These are phyloP conservation scores for Lasiodiplodia theobromae DNA, from an alignment of 2,329 filamentous ascomycete species.

Conservation along the genomic window DNA sequence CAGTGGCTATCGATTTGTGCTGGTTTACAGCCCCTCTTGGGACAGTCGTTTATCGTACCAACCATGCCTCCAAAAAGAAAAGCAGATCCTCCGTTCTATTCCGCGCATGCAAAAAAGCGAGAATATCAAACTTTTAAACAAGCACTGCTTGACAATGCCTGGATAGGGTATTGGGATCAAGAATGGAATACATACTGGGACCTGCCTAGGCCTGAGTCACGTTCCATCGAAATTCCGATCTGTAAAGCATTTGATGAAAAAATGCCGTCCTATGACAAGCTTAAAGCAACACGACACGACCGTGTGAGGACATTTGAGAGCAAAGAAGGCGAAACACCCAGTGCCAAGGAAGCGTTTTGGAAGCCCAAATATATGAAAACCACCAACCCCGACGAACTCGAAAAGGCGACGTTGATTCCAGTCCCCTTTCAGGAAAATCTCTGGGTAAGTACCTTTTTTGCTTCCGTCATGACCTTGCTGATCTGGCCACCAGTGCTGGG, in stretches of 20 bases:
- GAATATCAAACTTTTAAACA: background rate
- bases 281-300: background rate
- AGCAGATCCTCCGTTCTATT: background rate
- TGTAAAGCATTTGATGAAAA: background rate
- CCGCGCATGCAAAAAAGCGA: background rate
- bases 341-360: background rate
- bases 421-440: background rate
- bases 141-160: background rate
- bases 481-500: background rate
- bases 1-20: background rate
- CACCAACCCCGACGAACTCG: no score
- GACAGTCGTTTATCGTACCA: background rate
- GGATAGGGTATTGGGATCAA: background rate
- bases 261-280: background rate
- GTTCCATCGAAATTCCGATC: background rate
- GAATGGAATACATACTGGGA: no score
- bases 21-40: background rate
- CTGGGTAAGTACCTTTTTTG: background rate
- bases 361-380: background rate
- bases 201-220: no score
- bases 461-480: background rate
- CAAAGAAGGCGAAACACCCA: background rate
- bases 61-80: background rate
- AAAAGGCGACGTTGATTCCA: no score
- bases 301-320: background rate